phyloP scores from a whole-genome alignment of 2,329 filamentous ascomycete genomes.

The Arthrobotrys sinensis region DNA sequence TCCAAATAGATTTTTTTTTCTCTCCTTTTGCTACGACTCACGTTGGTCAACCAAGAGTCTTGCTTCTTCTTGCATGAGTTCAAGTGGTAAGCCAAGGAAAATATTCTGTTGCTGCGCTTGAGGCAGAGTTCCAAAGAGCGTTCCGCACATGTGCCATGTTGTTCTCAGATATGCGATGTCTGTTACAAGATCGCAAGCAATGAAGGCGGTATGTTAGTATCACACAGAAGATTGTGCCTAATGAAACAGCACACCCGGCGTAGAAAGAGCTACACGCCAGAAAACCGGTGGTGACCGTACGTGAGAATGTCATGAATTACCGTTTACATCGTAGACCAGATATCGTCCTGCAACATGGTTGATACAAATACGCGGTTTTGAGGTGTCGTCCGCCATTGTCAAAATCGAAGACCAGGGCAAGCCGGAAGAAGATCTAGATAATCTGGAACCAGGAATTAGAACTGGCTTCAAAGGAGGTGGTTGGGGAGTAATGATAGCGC shows the following conservation, averaged over 20 bases:
- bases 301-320: conserved; percentile 74
- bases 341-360: conserved; percentile 85
- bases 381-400: conserved; percentile 69
- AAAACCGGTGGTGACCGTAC: conserved; percentile 14
- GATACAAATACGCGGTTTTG: conserved; percentile 75
- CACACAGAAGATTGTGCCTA: background rate
- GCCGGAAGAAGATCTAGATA: background rate
- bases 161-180: conserved; percentile 70
- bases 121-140: conserved; percentile 87
- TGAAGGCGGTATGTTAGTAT: conserved; percentile 25
- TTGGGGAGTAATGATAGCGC: conserved; percentile 62
- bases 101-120: conserved; percentile 96
- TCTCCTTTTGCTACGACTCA: conserved; percentile 76
- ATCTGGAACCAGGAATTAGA: background rate
- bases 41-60: conserved; percentile 81
- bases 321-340: conserved; percentile 88
- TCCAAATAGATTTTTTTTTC: background rate
- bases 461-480: background rate
- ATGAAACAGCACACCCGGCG: background rate
- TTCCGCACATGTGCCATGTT: conserved; percentile 85
- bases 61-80: conserved; percentile 92
- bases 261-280: conserved; percentile 5
- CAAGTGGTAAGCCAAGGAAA: conserved; percentile 88
- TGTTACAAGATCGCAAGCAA: conserved; percentile 23
- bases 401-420: background rate